Evolutionary conservation across 805 yeast species (phyloP), one percentile per base, ranked within the genome.

Genomic region (Metschnikowia kofuensis): DNA sequence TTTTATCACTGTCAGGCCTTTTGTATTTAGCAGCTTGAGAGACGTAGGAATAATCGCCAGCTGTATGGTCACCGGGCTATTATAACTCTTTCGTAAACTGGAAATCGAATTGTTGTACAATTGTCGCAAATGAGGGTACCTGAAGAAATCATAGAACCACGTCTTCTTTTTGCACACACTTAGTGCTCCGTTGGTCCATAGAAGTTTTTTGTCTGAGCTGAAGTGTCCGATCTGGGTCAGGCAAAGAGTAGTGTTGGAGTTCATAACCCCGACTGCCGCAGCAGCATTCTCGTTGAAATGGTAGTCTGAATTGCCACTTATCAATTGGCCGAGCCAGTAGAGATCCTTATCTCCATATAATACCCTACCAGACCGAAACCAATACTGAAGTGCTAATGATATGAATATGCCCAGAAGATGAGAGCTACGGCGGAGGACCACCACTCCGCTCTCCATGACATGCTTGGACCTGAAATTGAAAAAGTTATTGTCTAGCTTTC

Each of bases 361-460:
- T 27, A 60, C 52, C 16, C 47, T 37, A 5, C 54, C 51, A 11
- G 75, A 68, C 28, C 28, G 34, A 35, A 34, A 42, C 51, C 49
- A 52, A 27, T 50, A 48, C 31, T 49, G 59, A 37, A 55, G 45
- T 10, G 50, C 44, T 7, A 47, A 26, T 10, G 54, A 45, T 2
- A 51, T 37, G 12, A 55, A 35, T 21, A 55, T 53, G 1, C 59
- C 59, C 40, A 40, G 46, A 27, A 52, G 44, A 51, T 66, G 69
- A 2, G 52, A 47, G 3, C 46, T 44, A 12, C 64, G 57, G 38
- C 65, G 50, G 32, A 67, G 48, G 2, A 62, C 59, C 31, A 67
- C 70, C 41, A 70, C 60, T 10, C 75, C 75, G 28, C 70, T 63
- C 45, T 70, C 75, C 70, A 66, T 61, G 42, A 58, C 47, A 47